Evolutionary conservation across 2,329 filamentous ascomycete genomes (phyloP).

Genomic region (Aspergillus latus): DNA sequence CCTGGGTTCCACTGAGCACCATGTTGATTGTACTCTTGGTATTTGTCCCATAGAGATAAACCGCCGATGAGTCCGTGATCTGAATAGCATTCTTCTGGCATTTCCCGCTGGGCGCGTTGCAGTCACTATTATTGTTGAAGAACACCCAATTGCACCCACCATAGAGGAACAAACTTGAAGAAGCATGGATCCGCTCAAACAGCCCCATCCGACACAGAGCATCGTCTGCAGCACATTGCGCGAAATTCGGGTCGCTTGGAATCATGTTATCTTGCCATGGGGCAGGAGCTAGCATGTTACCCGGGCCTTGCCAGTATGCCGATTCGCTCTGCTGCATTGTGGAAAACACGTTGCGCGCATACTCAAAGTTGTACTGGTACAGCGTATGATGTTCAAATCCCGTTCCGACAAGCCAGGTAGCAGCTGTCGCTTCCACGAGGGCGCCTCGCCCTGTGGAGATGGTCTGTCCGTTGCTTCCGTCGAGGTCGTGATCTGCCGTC

Average conservation of each 20-base stretch:
- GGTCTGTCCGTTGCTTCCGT: conserved; percentile 34
- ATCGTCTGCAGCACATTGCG: conserved; percentile 29
- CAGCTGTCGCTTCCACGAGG: conserved; percentile 42
- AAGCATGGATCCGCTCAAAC: conserved; percentile 30
- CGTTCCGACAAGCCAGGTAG: conserved; percentile 49
- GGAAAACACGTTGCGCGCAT: conserved; percentile 43
- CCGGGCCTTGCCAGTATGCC: conserved; percentile 34
- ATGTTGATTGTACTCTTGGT: conserved; percentile 33
- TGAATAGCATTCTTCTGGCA: conserved; percentile 41
- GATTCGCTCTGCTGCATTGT: conserved; percentile 37
- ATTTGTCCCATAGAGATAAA: conserved; percentile 34
- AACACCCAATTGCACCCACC: conserved; percentile 43
- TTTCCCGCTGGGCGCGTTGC: conserved; percentile 33
- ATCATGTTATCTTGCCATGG: conserved; percentile 27
- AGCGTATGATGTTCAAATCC: conserved; percentile 50
- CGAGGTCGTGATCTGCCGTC: conserved; percentile 52
- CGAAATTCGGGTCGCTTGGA: conserved; percentile 30
- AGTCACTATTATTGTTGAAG: conserved; percentile 36
- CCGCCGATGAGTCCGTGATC: conserved; percentile 23
- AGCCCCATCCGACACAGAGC: conserved; percentile 39
- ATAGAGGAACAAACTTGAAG: conserved; percentile 39
- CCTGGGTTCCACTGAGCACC: conserved; percentile 25
- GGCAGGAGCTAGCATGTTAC: conserved; percentile 31
- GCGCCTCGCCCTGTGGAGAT: conserved; percentile 43
- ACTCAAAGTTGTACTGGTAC: conserved; percentile 50